phyloP scores from a whole-genome alignment of 1,139 yeast genomes.

The Pichia sp. region DNA sequence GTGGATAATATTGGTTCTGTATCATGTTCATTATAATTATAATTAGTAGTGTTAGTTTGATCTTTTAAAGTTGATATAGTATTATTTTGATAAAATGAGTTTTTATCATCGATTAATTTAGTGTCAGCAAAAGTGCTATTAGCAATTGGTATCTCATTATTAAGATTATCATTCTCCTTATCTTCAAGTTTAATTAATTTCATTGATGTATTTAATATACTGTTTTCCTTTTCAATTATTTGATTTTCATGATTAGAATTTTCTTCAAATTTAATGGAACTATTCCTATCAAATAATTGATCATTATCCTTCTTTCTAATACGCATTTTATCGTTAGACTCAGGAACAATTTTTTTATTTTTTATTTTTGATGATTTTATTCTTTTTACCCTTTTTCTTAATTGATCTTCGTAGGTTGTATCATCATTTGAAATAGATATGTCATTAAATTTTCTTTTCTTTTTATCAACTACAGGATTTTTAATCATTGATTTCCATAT shows the following conservation, averaged over 20 bases:
- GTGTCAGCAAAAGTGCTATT: slow-evolving; percentile 7
- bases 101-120: not conserved
- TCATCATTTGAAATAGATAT: slow-evolving; percentile 5
- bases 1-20: not conserved
- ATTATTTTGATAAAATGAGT: too few species aligned
- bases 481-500: too few species aligned
- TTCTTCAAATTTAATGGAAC: slow-evolving; percentile 6
- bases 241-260: not conserved
- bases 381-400: slow-evolving; percentile 21
- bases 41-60: not conserved
- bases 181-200: not conserved
- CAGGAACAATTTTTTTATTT: too few species aligned
- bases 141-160: slow-evolving; percentile 7
- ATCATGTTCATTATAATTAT: too few species aligned
- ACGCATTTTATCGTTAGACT: too few species aligned
- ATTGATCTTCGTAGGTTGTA: slow-evolving; percentile 13
- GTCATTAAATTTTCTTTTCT: slow-evolving; percentile 16
- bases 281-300: slow-evolving; percentile 7
- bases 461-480: not conserved
- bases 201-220: too few species aligned
- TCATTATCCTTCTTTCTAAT: too few species aligned
- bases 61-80: not conserved
- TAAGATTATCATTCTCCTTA: too few species aligned
- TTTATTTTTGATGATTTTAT: slow-evolving; percentile 17
- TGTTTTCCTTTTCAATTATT: too few species aligned